Evolutionary conservation across 2,329 filamentous ascomycete species (phyloP).

Genomic region (Reticulascus tulasneorum): DNA sequence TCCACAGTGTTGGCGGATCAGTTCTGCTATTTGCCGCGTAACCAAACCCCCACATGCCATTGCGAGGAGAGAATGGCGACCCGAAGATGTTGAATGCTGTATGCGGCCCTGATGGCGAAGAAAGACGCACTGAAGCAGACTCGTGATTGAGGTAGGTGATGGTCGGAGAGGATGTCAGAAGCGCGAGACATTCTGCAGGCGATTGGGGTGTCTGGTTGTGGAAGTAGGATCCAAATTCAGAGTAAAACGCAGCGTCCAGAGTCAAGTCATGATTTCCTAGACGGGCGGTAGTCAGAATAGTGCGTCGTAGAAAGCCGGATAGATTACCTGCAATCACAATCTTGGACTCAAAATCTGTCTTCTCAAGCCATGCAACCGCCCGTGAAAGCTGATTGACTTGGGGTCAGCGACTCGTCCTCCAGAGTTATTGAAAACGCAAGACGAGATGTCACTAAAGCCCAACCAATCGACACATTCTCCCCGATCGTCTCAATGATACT

Average conservation of each 20-base stretch:
- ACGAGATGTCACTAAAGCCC: too few relatives aligned
- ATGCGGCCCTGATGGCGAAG: constrained; percentile 46
- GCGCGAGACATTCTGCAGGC: constrained; percentile 45
- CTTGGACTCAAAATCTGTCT: constrained; percentile 64
- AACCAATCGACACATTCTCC: too few relatives aligned
- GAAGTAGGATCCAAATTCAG: constrained; percentile 46
- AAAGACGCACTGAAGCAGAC: constrained; percentile 50
- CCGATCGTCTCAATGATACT: too few relatives aligned
- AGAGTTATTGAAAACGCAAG: too few relatives aligned
- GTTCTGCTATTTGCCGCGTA: constrained; percentile 38
- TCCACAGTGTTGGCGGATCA: constrained; percentile 49
- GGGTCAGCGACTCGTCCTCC: too few relatives aligned
- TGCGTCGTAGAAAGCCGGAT: not conserved
- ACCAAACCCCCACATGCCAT: constrained; percentile 63
- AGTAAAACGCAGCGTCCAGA: constrained; percentile 61
- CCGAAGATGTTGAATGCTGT: constrained; percentile 67
- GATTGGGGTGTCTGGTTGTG: constrained; percentile 55
- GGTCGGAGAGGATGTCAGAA: constrained; percentile 49
- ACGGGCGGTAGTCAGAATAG: not conserved
- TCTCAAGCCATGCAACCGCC: constrained; percentile 63
- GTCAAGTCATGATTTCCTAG: constrained; percentile 73
- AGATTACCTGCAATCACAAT: constrained; percentile 62
- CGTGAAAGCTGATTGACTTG: constrained; percentile 53
- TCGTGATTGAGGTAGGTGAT: constrained; percentile 65
- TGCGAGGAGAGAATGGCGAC: constrained; percentile 60